Evolutionary conservation across 2,329 filamentous ascomycete species (phyloP), one percentile per base, ranked within the genome.

Genomic region (Fusarium sp.): DNA sequence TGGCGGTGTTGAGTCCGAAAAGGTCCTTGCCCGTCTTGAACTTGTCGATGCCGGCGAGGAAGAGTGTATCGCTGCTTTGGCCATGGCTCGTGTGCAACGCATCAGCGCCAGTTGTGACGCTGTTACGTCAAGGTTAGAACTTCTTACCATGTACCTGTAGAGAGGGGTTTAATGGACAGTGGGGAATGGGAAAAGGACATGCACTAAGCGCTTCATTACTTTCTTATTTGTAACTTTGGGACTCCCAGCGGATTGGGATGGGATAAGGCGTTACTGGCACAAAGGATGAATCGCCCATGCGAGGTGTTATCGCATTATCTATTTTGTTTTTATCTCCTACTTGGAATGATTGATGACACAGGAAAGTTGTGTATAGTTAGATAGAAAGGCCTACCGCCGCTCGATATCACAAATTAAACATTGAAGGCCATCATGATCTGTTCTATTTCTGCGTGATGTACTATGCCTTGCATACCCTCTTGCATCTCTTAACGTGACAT

Each of bases 11-110:
- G 84, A 87, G 67, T 79, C 87, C 3, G 90, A 92, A 75, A 95
- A 95, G 85, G 82, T 86, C 6, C 83, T 90, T 52, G 83, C 88
- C 19, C 86, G 88, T 54, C 89, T 88, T 75, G 88, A 92, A 73
- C 86, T 94, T n/a, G 83, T 93, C 35, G 87, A 92, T 61, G 84
- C 84, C 31, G 83, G 85, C 3, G 83, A 87, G 65, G 86, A 88
- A 59, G 86, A 86, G 56, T 79, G 79, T 14, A 75, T 79, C 31
- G 84, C 85, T 33, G 79, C 79, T 14, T 72, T 85, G 25, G 83
- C 86, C 42, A 83, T 87, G 80, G 84, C 83, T 54, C 84, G 86
- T 33, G 83, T 89, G 54, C 84, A 87, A 77, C 84, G 84, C 70
- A 83, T 89, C 64, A 83, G 84, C 29, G 83, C 80, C 33, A 77